A percentile compares a stretch with the other conserved stretches of the same genome.
phyloP scores from a whole-genome alignment of 1,284 basidiomycete genomes.

The Tylopilus orsonianus region DNA sequence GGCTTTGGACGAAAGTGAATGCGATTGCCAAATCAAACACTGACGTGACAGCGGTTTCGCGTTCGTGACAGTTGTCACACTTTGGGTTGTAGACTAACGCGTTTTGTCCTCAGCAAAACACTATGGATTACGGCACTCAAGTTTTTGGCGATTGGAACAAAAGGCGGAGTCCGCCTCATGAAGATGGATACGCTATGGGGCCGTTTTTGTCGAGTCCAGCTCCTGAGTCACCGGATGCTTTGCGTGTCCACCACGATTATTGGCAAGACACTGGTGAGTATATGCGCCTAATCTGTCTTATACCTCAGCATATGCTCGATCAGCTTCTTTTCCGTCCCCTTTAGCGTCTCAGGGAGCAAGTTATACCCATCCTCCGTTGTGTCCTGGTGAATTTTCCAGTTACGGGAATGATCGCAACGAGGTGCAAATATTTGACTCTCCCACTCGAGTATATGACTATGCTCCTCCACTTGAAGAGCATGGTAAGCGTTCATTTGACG shows the following conservation, averaged over 20 bases:
- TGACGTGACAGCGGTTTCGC: slow-evolving; percentile 30
- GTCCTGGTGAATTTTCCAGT: slow-evolving; percentile 6
- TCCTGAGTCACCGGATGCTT: slow-evolving; percentile 4
- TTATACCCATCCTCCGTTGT: slow-evolving; percentile 6
- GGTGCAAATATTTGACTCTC: slow-evolving; percentile 2
- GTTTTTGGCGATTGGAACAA: background rate
- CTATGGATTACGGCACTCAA: slow-evolving; percentile 18
- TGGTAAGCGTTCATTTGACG: slow-evolving; percentile 10
- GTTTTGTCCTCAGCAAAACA: slow-evolving; percentile 7
- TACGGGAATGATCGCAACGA: background rate
- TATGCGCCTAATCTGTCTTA: slow-evolving; percentile 39
- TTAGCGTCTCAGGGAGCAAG: slow-evolving; percentile 17
- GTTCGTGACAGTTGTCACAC: slow-evolving; percentile 26
- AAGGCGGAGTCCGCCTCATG: background rate
- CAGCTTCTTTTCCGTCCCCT: slow-evolving; percentile 44
- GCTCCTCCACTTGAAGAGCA: background rate
- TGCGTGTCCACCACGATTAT: slow-evolving; percentile 9
- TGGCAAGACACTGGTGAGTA: slow-evolving; percentile 45
- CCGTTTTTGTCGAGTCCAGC: slow-evolving; percentile 11
- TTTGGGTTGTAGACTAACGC: background rate
- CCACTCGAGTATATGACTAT: background rate
- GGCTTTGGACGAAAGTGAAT: background rate
- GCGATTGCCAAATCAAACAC: slow-evolving; percentile 10
- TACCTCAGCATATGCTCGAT: slow-evolving; percentile 6
- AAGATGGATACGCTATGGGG: background rate